These are phyloP conservation scores for Paramecium sonneborni DNA, from an alignment of 73 alveolate genomes.

Conservation along the genomic window DNA sequence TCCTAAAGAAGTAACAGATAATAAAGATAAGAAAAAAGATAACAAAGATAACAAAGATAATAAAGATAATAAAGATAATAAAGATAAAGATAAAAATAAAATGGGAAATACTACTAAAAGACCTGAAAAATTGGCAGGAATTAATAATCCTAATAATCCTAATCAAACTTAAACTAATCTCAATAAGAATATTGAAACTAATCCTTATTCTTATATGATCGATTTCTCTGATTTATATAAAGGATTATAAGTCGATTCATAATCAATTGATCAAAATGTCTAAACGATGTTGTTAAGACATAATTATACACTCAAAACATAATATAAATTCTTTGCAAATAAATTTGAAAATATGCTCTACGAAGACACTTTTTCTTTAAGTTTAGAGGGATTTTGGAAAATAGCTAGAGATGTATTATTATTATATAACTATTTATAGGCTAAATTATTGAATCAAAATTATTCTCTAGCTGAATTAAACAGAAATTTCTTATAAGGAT, in stretches of 20 bases:
- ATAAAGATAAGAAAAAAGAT: background rate
- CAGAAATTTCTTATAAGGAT: slow-evolving; percentile 58
- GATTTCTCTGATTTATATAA: slow-evolving; percentile 89
- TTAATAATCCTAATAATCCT: slow-evolving; percentile 40
- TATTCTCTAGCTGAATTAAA: slow-evolving; percentile 14
- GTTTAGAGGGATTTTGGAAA: slow-evolving; percentile 63
- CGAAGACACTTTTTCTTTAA: slow-evolving; percentile 66
- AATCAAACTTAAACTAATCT: slow-evolving; percentile 55
- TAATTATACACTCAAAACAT: slow-evolving; percentile 85
- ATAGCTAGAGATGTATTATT: slow-evolving; percentile 40
- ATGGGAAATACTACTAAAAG: background rate
- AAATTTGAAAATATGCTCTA: slow-evolving; percentile 70
- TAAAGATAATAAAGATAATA: background rate
- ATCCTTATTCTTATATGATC: slow-evolving; percentile 92
- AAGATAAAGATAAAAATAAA: background rate
- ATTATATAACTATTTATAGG: background rate
- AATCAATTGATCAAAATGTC: slow-evolving; percentile 85
- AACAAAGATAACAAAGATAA: background rate
- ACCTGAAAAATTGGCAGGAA: slow-evolving; percentile 52
- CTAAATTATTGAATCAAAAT: slow-evolving; percentile 23
- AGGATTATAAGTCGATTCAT: slow-evolving; percentile 84
- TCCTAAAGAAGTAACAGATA: background rate
- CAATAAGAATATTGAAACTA: slow-evolving; percentile 88
- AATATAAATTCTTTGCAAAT: slow-evolving; percentile 86
- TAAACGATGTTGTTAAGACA: slow-evolving; percentile 87